These are phyloP conservation scores for Vigna trinervia DNA, from an alignment of 306 rosid species.

Conservation along the genomic window DNA sequence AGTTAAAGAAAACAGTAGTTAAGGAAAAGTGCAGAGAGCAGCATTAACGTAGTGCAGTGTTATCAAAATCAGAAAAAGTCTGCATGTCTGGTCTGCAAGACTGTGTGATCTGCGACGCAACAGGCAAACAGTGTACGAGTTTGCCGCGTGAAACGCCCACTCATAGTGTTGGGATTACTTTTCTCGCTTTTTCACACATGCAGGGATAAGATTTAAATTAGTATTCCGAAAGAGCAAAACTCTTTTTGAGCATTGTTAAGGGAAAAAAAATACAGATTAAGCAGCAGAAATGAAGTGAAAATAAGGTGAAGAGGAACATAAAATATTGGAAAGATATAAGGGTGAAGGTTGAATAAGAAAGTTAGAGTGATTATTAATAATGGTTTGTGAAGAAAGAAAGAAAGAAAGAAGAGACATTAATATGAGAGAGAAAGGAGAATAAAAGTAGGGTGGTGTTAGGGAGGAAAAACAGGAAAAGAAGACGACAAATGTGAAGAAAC, in stretches of 20 bases:
- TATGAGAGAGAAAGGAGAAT: constrained; percentile 52
- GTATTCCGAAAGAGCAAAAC: neutral
- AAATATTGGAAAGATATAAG: constrained; percentile 12
- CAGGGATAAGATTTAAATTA: neutral
- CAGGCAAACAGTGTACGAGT: constrained; percentile 44
- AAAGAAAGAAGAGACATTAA: constrained; percentile 22
- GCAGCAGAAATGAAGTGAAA: constrained; percentile 23
- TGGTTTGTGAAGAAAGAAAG: neutral
- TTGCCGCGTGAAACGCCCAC: constrained; percentile 56
- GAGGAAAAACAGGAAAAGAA: constrained; percentile 46
- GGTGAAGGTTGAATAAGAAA: neutral
- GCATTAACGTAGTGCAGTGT: constrained; percentile 44
- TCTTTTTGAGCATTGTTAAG: neutral
- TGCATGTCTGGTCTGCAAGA: constrained; percentile 52
- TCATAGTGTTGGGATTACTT: constrained; percentile 31
- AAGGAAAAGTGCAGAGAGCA: constrained; percentile 5
- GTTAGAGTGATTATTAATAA: constrained; percentile 33
- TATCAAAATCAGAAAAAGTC: constrained; percentile 54
- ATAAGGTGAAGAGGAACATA: constrained; percentile 15
- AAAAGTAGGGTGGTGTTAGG: constrained; percentile 45
- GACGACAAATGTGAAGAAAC: constrained; percentile 57
- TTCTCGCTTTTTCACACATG: constrained; percentile 35
- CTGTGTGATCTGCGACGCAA: constrained; percentile 39
- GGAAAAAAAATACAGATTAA: neutral
- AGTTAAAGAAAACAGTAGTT: neutral